phyloP scores from a whole-genome alignment of 352 stramenopile genomes.

The Pythium oligandrum region DNA sequence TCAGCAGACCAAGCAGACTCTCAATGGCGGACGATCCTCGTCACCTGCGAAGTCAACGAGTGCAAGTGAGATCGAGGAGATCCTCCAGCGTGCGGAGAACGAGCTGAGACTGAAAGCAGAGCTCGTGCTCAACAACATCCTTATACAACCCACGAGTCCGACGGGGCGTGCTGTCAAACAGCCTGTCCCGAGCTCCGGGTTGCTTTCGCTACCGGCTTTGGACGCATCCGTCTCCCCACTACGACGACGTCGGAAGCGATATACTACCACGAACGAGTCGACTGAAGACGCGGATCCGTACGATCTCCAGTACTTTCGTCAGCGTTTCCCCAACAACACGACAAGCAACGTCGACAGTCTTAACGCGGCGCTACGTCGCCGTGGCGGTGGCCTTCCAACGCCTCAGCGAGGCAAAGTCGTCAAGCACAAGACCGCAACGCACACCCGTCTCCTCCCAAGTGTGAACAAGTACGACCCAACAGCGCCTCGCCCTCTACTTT shows the following conservation, averaged over 20 bases:
- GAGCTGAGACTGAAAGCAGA: slow-evolving; percentile 80
- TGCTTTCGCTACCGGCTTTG: no score
- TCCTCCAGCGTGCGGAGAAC: slow-evolving; percentile 59
- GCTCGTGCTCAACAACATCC: slow-evolving; percentile 65
- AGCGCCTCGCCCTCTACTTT: slow-evolving; percentile 43
- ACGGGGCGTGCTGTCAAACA: no score
- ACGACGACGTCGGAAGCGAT: slow-evolving; percentile 2
- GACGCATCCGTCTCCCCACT: not conserved
- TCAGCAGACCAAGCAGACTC: not conserved
- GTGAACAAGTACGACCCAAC: slow-evolving; percentile 65
- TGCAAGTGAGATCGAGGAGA: slow-evolving; percentile 52
- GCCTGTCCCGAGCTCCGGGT: no score
- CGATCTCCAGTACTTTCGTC: slow-evolving; percentile 17
- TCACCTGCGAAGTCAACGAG: slow-evolving; percentile 14
- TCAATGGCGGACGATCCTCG: slow-evolving; percentile 10
- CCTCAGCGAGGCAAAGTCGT: slow-evolving; percentile 22
- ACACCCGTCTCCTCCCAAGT: slow-evolving; percentile 55
- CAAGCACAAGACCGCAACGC: slow-evolving; percentile 55
- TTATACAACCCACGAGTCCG: slow-evolving; percentile 22
- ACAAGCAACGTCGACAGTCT: slow-evolving; percentile 2
- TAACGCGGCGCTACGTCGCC: slow-evolving; percentile 2
- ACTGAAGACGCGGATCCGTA: slow-evolving; percentile 4
- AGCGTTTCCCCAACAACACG: not conserved
- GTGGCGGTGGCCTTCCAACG: slow-evolving; percentile 10
- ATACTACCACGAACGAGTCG: not conserved